Percentiles rank a stretch among this genome's conserved stretches.
phyloP scores from a whole-genome alignment of 2,329 filamentous ascomycete genomes.

The Apiospora pterosperma region DNA sequence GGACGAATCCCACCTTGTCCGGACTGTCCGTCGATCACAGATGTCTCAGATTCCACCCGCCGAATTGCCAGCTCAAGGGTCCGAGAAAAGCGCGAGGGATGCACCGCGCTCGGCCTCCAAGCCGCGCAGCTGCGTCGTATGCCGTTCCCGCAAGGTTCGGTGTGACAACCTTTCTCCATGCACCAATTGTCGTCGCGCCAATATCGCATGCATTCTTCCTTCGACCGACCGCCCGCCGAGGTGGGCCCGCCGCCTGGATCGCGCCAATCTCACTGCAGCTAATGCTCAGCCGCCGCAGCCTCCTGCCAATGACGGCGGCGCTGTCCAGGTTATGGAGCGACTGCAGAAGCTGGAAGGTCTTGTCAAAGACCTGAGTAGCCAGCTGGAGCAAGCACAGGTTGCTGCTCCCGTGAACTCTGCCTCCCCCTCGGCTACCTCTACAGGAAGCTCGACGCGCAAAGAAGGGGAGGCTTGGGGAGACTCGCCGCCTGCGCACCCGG shows the following conservation, averaged over 20 bases:
- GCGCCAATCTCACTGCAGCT: conserved; percentile 24
- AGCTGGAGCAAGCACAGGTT: conserved; percentile 41
- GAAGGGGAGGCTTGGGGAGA: conserved; percentile 22
- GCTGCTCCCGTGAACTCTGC: conserved; percentile 11
- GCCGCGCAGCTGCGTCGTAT: conserved; percentile 39
- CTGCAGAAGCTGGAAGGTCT: conserved; percentile 46
- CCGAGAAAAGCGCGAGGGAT: conserved; percentile 19
- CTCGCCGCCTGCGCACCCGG: neutral
- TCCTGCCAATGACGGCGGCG: conserved; percentile 31
- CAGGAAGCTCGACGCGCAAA: conserved; percentile 23
- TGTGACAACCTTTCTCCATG: conserved; percentile 56
- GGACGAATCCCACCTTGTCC: neutral
- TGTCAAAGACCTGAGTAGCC: conserved; percentile 45
- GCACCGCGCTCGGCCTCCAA: conserved; percentile 8
- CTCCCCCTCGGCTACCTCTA: conserved; percentile 1
- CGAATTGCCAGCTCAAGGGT: conserved; percentile 3
- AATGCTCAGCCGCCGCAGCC: conserved; percentile 23
- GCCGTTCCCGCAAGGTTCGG: conserved; percentile 52
- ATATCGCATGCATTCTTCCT: conserved; percentile 49
- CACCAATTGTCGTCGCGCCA: conserved; percentile 51
- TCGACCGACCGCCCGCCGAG: conserved; percentile 46
- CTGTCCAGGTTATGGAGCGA: conserved; percentile 42
- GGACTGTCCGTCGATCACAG: neutral
- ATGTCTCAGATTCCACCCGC: neutral
- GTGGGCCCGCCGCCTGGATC: conserved; percentile 51